Evolutionary conservation across 495 filamentous ascomycete species (phyloP).

Genomic region (Aspergillus diversus): DNA sequence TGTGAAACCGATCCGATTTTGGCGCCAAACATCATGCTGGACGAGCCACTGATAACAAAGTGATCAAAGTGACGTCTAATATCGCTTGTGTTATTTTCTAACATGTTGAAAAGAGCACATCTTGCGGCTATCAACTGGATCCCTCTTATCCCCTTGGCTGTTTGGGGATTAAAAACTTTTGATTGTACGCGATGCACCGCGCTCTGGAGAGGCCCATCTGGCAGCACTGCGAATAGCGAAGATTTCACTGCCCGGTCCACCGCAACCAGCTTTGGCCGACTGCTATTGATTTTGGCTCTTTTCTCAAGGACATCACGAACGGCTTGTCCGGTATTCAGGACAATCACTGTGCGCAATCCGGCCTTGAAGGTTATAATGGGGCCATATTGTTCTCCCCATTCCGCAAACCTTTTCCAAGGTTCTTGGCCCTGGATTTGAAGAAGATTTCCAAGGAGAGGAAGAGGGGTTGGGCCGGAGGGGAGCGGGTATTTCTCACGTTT

Average conservation of each 20-base stretch:
- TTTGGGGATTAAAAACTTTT: background rate
- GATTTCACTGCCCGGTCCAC: background rate
- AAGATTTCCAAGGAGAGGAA: slow-evolving; percentile 60
- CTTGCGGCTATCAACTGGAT: background rate
- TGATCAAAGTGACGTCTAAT: background rate
- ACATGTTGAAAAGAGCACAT: background rate
- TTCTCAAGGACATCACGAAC: slow-evolving; percentile 25
- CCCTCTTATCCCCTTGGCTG: background rate
- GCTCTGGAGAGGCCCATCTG: slow-evolving; percentile 22
- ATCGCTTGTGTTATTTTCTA: background rate
- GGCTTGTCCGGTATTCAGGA: slow-evolving; percentile 14
- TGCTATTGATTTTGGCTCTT: slow-evolving; percentile 20
- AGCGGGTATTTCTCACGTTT: background rate
- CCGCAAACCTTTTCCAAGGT: slow-evolving; percentile 41
- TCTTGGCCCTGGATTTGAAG: slow-evolving; percentile 56
- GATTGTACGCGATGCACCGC: slow-evolving; percentile 14
- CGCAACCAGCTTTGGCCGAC: slow-evolving; percentile 25
- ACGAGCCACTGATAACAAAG: background rate
- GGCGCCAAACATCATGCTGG: background rate
- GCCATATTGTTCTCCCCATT: slow-evolving; percentile 25
- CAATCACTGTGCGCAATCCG: slow-evolving; percentile 14
- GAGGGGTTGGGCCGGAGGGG: slow-evolving; percentile 31
- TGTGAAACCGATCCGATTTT: background rate
- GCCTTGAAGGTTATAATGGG: slow-evolving; percentile 22
- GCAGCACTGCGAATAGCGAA: slow-evolving; percentile 14